Evolutionary conservation across 225 moss, liverwort and hornwort genomes (phyloP).

Genomic region (Physcomitrium patens): DNA sequence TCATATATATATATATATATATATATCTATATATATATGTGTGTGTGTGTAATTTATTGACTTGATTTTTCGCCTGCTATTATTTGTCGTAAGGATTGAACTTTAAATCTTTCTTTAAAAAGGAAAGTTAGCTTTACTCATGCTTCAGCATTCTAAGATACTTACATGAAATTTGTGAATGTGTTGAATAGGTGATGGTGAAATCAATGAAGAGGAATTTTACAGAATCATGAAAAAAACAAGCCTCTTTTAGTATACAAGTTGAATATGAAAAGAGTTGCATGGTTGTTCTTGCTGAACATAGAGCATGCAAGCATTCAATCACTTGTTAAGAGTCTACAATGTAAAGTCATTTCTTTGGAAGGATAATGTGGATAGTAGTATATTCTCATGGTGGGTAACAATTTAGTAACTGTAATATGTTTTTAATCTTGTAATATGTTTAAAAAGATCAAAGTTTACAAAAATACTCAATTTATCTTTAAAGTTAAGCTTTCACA

Average conservation of each 20-base stretch:
- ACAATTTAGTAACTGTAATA: slow-evolving; percentile 9
- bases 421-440: not conserved
- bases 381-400: slow-evolving; percentile 20
- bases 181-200: slow-evolving; percentile 74
- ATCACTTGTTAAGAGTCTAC: slow-evolving; percentile 16
- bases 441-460: slow-evolving; percentile 11
- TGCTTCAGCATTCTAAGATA: not conserved
- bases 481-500: not conserved
- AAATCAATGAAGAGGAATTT: slow-evolving; percentile 90
- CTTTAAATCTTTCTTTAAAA: too few relatives aligned
- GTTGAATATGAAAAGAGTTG: not conserved
- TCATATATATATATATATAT: too few relatives aligned
- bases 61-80: too few relatives aligned
- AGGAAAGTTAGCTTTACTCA: not conserved
- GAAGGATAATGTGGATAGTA: slow-evolving; percentile 27
- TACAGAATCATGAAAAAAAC: slow-evolving; percentile 95
- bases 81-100: too few relatives aligned
- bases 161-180: too few relatives aligned
- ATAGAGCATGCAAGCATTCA: slow-evolving; percentile 30
- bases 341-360: slow-evolving; percentile 27
- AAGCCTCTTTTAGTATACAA: slow-evolving; percentile 57
- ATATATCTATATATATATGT: too few relatives aligned
- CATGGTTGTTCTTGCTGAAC: slow-evolving; percentile 5
- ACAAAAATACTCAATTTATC: slow-evolving; percentile 27
- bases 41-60: too few relatives aligned